phyloP scores from a whole-genome alignment of 352 stramenopile genomes.

The Phytophthora citrophthora region DNA sequence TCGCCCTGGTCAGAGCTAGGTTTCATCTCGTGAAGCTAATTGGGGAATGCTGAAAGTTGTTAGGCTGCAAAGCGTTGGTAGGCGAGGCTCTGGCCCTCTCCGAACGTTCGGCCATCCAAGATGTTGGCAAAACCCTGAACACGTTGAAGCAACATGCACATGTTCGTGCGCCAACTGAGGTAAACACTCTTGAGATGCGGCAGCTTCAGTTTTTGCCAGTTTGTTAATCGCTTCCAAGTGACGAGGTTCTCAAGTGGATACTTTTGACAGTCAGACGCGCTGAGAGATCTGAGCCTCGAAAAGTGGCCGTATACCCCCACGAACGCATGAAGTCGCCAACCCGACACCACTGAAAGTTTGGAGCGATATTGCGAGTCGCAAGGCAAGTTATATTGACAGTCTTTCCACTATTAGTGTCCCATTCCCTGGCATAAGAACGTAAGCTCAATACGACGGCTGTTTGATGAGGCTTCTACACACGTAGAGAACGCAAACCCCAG shows the following conservation, averaged over 20 bases:
- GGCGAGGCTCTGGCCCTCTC: constrained; percentile 19
- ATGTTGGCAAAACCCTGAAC: too few species aligned
- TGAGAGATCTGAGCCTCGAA: constrained; percentile 7
- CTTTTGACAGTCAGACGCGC: constrained; percentile 10
- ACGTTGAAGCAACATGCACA: too few species aligned
- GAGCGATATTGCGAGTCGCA: constrained; percentile 4
- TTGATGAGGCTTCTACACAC: constrained; percentile 6
- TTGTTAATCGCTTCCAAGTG: constrained; percentile 1
- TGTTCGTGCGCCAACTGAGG: background rate
- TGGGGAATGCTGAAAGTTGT: constrained; percentile 14
- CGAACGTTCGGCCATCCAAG: constrained; percentile 13
- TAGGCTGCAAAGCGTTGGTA: constrained; percentile 3
- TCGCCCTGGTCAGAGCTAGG: constrained; percentile 17
- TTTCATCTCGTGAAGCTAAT: constrained; percentile 15
- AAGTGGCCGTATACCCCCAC: constrained; percentile 9
- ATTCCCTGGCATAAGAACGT: constrained; percentile 7
- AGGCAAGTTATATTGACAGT: background rate
- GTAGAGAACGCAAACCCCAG: background rate
- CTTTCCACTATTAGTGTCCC: constrained; percentile 5
- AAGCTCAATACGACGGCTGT: background rate
- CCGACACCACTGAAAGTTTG: constrained; percentile 26
- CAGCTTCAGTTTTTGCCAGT: constrained; percentile 5
- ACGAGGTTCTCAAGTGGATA: constrained; percentile 3
- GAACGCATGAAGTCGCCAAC: constrained; percentile 32
- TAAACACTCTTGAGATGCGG: constrained; percentile 7